Base-by-base conservation (phyloP, 176 grass and related monocot species). In the Phyllostachys edulis region DNA sequence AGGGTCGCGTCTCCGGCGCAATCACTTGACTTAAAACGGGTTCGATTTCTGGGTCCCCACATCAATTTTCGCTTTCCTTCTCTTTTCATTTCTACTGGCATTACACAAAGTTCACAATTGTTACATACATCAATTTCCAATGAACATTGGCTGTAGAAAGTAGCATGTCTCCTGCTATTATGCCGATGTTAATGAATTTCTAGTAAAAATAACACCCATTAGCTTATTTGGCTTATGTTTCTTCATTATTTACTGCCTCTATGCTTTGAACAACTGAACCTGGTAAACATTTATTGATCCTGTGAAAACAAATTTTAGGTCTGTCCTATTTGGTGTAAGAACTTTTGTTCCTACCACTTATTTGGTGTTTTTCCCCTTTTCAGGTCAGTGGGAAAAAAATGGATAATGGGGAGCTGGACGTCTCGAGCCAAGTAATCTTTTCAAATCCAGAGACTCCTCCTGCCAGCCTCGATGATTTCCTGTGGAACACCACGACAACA, bases 371-470 rank as follows among this genome's bases (percentile, higher is more conserved):
- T 60, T 20, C 12, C 21, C 32, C 2, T 41, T 57, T 59, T 69
- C 36, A 69, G 21, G 50, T 44, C 40, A 16, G 4, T 44, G 23
- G 57, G 10, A 2, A 40, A 32, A 86, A 55, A 24, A 91, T 93
- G 88, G 82, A 90, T 71, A 85, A 86, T 32, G 73, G 69, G 45
- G 85, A 88, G 63, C 15, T 71, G 17, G 70, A 91, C 63, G 76
- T 94, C 16, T 89, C 83, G 0, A 89, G 39, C 65, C 89, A 89
- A 45, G 32, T 90, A 29, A 76, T 87, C 1, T 81, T 87, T 32
- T 81, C 75, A 27, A 69, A 81, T 71, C 17, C 80, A 13, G 92
- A 91, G 32, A 78, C 80, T 44, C 32, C 29, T 29, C 37, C 52
- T 5, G 64, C 68, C 44, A 57, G 26, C 27, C 85, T 89, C 1